Evolutionary conservation across 306 rosid genomes (phyloP), one percentile per base, ranked within the genome.

Genomic region (Amphicarpaea edgeworthii): DNA sequence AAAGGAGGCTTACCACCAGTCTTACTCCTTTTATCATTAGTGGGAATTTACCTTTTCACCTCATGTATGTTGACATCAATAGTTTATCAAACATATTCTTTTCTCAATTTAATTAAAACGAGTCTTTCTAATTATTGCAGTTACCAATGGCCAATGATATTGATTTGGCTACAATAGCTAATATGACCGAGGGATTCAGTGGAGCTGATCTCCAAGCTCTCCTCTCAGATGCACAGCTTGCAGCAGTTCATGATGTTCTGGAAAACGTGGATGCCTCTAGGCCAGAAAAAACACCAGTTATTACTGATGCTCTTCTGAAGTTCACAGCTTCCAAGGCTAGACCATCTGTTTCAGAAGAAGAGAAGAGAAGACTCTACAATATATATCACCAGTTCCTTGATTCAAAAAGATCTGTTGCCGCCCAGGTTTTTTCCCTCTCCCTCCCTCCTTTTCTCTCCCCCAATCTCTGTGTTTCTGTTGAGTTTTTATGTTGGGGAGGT

Each of bases 201-300:
- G 98, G 97, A 42, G 98, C 98, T 49, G 98, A 92, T 79, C 97
- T 95, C 75, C 98, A 92, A 85, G 97, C 98, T 70, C 86, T 95
- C 51, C 93, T 95, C 76, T 95, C 97, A 30, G 98, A 95, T 78
- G 96, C 96, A 3, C 97, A 95, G 85, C 97, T 95, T 75, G 96
- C 93, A 64, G 98, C 98, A 46, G 97, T 95, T 71, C 96, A 95
- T 75, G 96, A 92, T 60, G 77, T 92, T 82, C 89, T 95, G 73
- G 88, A 78, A 38, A 83, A 78, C 60, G 43, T 34, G 7, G 82
- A 80, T 57, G 41, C 82, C 16, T 42, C 71, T 74, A 76, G 70
- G 55, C 77, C 87, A 9, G 79, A 79, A 20, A 90, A 80, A 72
- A 86, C 72, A 76, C 97, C 92, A 11, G 79, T 95, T 43, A 92